Conservation (phyloP, 1,284 basidiomycete genomes). For the Ceraceosorus guamensis region DNA sequence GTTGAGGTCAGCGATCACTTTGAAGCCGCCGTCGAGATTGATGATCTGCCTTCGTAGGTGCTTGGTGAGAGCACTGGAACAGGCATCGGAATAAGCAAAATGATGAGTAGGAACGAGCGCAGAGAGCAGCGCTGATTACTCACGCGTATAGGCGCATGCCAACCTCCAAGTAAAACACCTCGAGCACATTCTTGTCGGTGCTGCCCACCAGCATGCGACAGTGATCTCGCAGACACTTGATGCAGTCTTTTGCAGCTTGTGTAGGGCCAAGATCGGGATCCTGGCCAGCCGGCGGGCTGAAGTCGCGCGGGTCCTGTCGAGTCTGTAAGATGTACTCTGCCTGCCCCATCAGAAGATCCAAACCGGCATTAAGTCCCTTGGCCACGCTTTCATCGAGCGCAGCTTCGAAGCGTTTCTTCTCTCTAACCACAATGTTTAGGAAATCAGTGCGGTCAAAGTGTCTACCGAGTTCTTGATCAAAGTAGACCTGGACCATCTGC, state of each 20-base stretch:
- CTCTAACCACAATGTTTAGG: slow-evolving; percentile 80
- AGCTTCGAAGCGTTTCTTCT: slow-evolving; percentile 93
- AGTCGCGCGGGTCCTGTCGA: slow-evolving; percentile 75
- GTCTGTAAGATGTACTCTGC: slow-evolving; percentile 86
- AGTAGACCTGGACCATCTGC: slow-evolving; percentile 95
- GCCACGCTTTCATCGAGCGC: slow-evolving; percentile 87
- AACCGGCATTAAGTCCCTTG: slow-evolving; percentile 82
- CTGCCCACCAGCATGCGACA: slow-evolving; percentile 83
- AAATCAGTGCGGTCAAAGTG: slow-evolving; percentile 66
- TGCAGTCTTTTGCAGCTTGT: slow-evolving; percentile 73
- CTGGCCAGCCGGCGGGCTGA: slow-evolving; percentile 61
- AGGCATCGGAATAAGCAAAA: neutral
- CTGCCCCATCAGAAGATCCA: slow-evolving; percentile 93
- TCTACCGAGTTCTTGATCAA: slow-evolving; percentile 73
- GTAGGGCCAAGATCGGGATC: slow-evolving; percentile 57
- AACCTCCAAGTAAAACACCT: slow-evolving; percentile 96
- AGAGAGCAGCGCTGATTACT: slow-evolving; percentile 28
- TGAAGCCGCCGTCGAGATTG: slow-evolving; percentile 83
- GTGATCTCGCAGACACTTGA: slow-evolving; percentile 77
- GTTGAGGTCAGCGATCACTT: slow-evolving; percentile 91
- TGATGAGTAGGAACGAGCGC: too few relatives aligned
- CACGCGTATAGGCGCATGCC: slow-evolving; percentile 84
- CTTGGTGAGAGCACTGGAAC: slow-evolving; percentile 75
- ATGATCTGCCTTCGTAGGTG: slow-evolving; percentile 96
- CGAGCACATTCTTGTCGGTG: slow-evolving; percentile 88